Evolutionary conservation across 1,284 basidiomycete species (phyloP).

Genomic region (Rhodotorula sp.): DNA sequence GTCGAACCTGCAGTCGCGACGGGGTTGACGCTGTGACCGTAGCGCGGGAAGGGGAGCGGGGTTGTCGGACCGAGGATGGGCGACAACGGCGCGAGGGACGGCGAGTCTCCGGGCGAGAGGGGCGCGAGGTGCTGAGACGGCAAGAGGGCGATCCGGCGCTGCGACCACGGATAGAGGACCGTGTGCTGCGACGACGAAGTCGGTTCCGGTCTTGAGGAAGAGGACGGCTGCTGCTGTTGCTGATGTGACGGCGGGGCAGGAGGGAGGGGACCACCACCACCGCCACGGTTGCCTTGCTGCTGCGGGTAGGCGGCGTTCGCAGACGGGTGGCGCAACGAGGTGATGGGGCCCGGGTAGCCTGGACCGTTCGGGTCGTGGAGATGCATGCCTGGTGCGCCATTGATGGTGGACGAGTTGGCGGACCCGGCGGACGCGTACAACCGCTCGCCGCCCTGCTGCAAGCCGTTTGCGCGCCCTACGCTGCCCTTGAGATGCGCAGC

Average conservation of each 20-base stretch:
- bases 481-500: constrained; percentile 8
- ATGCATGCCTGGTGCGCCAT: neutral
- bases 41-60: constrained; percentile 82
- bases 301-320: no score
- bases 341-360: neutral
- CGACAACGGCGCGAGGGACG: constrained; percentile 3
- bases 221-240: neutral
- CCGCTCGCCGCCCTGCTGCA: neutral
- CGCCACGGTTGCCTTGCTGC: neutral
- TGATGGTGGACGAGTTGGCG: neutral
- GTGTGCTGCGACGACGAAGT: constrained; percentile 12
- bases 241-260: neutral
- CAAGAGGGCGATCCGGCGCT: constrained; percentile 37
- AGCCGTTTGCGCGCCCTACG: constrained; percentile 9
- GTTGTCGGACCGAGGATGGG: constrained; percentile 42
- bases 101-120: constrained; percentile 8
- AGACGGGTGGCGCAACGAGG: neutral
- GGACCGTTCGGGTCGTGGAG: neutral
- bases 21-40: constrained; percentile 92
- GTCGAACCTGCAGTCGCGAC: constrained; percentile 61
- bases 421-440: constrained; percentile 5
- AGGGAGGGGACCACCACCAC: neutral
- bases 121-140: constrained; percentile 41
- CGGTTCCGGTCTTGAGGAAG: neutral
- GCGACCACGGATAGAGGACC: constrained; percentile 45